A percentile compares a stretch with the other conserved stretches of the same genome.
Conservation (phyloP, 805 yeast species). For the Pichia phayaonensis region DNA sequence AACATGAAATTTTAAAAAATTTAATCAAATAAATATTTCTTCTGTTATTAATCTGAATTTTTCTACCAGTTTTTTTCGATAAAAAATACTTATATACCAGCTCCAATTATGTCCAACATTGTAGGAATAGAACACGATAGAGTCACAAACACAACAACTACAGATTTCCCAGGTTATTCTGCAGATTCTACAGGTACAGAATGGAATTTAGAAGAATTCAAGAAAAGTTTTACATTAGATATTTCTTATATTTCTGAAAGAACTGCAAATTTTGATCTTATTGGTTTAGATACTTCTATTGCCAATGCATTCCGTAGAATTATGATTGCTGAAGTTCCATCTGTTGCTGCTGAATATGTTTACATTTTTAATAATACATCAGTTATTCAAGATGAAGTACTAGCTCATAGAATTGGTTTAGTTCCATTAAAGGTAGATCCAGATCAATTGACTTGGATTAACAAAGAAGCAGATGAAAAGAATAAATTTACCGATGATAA, state of each 20-base stretch:
- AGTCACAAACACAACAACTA: constrained; percentile 80
- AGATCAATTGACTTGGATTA: constrained; percentile 80
- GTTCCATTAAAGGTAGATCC: constrained; percentile 90
- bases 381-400: constrained; percentile 93
- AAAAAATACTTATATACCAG: background rate
- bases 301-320: constrained; percentile 96
- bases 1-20: background rate
- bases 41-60: no score
- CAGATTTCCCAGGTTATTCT: constrained; percentile 87
- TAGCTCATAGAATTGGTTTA: constrained; percentile 91
- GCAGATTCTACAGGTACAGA: constrained; percentile 47
- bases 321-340: constrained; percentile 94
- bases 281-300: constrained; percentile 82
- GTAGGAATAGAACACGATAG: constrained; percentile 87
- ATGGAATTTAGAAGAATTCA: constrained; percentile 82
- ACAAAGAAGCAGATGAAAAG: constrained; percentile 52
- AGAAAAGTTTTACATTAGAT: constrained; percentile 55
- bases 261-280: constrained; percentile 77
- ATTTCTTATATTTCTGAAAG: constrained; percentile 60
- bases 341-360: constrained; percentile 90
- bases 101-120: constrained; percentile 37
- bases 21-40: background rate
- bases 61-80: no score
- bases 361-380: constrained; percentile 91
- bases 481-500: constrained; percentile 78